Conservation (phyloP, 108 stramenopile species). For the Pseudonitzschia pungens region DNA sequence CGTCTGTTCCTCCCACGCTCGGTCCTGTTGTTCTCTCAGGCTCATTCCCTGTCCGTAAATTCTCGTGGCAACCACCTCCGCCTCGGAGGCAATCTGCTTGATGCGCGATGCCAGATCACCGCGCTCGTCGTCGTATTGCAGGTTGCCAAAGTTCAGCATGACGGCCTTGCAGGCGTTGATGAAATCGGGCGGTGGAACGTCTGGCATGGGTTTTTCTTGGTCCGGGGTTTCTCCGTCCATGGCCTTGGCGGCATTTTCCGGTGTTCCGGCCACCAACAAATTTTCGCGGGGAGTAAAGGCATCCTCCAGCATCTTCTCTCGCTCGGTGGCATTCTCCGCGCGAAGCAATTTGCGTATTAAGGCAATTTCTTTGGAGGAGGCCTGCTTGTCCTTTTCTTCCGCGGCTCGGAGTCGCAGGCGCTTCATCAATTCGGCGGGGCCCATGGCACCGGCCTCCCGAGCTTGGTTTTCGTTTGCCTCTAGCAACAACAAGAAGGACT, state of each 20-base stretch:
- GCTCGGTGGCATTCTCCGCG: conserved; percentile 49
- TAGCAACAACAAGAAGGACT: conserved; percentile 75
- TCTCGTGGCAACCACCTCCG: conserved; percentile 84
- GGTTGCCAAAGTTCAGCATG: conserved; percentile 86
- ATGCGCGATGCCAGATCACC: conserved; percentile 79
- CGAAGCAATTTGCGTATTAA: conserved; percentile 79
- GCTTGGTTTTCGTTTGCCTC: conserved; percentile 88
- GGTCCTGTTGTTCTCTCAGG: conserved; percentile 85
- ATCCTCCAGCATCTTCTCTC: conserved; percentile 73
- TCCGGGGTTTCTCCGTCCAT: conserved; percentile 81
- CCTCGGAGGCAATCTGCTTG: conserved; percentile 78
- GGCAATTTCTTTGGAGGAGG: conserved; percentile 72
- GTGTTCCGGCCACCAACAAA: conserved; percentile 76
- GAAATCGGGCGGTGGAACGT: conserved; percentile 88
- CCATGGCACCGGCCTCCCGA: conserved; percentile 67
- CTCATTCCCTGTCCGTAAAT: conserved; percentile 90
- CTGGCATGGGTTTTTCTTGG: conserved; percentile 80
- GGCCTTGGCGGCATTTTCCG: conserved; percentile 82
- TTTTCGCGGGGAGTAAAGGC: conserved; percentile 85
- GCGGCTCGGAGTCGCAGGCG: conserved; percentile 61
- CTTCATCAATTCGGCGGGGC: conserved; percentile 78
- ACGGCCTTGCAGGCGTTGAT: conserved; percentile 90
- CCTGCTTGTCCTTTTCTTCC: conserved; percentile 84
- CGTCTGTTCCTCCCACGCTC: conserved; percentile 81
- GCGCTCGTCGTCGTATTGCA: conserved; percentile 69